Evolutionary conservation across 352 stramenopile species (phyloP), one percentile per base, ranked within the genome.

Genomic region (Pythium guiyangense): DNA sequence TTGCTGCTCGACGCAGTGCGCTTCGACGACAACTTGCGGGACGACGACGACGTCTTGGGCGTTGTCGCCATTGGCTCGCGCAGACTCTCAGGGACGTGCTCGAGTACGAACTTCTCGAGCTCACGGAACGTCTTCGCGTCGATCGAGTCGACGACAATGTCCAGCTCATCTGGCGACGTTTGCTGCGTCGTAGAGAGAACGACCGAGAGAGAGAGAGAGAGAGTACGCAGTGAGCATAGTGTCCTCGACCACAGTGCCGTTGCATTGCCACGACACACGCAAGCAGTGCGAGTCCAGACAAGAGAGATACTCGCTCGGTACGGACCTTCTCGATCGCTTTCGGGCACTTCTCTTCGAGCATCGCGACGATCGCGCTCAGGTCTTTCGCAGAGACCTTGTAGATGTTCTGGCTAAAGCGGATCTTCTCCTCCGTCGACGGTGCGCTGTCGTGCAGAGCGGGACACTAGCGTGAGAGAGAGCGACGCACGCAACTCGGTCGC

Each of bases 101-200:
- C 79, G 43, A 80, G 59, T 37, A 96, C 73, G 26, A 92, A 86
- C 47, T 86, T 88, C 54, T 94, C 77, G 52, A 96, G 47, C 10
- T 92, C 84, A 42, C 83, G 84, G 68, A 96, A 96, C 35, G 86
- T 96, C 61, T 92, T 92, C 56, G 74, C 73, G 64, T 96, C 86
- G 52, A 96, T 93, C 46, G 79, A 69, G 62, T 96, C 88, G 31
- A 96, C 74, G 43, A 94, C 76, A 57, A 96, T 90, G 43, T 96
- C 88, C 45, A 96, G 54, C 57, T 96, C 85, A 54, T 96, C 88
- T 6, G 84, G 76, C 14, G 86, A 90, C 47, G 75, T 91, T 79
- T 87, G 39, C 20, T 6, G 12, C 6, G 12, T 34, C 29, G 6
- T 6, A 6, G 6, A 34, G 29, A 34, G 29, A n/a, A n/a, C n/a